These are phyloP conservation scores for Geotrichum macrosporum DNA, from an alignment of 1,139 yeast genomes.

Conservation along the genomic window DNA sequence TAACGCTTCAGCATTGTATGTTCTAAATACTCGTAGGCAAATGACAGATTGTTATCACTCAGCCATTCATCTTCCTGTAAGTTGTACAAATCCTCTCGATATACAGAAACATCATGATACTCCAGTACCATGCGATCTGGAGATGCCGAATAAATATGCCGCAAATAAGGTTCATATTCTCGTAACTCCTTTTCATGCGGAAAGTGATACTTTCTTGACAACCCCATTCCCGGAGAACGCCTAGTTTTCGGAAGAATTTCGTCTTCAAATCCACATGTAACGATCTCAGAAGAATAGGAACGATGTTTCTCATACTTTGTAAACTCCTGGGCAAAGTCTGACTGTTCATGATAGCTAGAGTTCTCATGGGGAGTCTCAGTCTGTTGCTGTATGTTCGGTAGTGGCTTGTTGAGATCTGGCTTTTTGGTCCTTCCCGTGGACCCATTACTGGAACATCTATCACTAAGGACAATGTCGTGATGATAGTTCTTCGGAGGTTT, in stretches of 20 bases:
- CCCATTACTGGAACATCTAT: neutral
- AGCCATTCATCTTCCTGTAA: constrained; percentile 61
- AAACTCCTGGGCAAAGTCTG: neutral
- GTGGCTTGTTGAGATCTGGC: constrained; percentile 10
- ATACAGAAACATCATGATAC: constrained; percentile 44
- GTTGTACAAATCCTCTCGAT: constrained; percentile 46
- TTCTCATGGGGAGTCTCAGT: neutral
- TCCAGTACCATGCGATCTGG: constrained; percentile 24
- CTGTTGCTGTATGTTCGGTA: neutral
- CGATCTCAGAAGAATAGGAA: neutral
- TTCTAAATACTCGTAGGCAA: constrained; percentile 58
- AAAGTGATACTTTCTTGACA: constrained; percentile 8
- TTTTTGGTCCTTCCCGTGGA: neutral
- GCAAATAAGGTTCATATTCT: neutral
- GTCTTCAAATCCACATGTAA: constrained; percentile 28
- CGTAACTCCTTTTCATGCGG: constrained; percentile 9
- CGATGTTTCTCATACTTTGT: neutral
- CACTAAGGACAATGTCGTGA: neutral
- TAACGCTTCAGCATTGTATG: constrained; percentile 25
- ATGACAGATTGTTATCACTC: constrained; percentile 64
- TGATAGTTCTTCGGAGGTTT: neutral
- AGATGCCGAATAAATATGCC: neutral
- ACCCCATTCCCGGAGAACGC: neutral
- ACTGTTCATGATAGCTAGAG: neutral
- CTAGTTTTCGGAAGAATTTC: constrained; percentile 4